A percentile compares a stretch with the other conserved stretches of the same genome.
phyloP scores from a whole-genome alignment of 805 yeast genomes.

The Yarrowia sp. region DNA sequence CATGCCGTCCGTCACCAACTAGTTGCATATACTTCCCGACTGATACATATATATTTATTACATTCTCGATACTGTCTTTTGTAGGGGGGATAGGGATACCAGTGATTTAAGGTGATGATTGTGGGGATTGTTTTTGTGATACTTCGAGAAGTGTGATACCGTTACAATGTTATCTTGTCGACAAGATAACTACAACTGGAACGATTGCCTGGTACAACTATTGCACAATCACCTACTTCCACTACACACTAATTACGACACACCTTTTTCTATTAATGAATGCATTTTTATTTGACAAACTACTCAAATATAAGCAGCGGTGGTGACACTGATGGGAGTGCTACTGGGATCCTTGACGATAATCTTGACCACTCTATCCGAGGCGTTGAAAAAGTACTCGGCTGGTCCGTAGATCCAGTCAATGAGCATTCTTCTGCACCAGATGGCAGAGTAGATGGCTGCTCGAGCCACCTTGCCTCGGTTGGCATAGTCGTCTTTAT shows the following conservation, averaged over 20 bases:
- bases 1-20: conserved; percentile 22
- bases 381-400: conserved; percentile 36
- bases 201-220: no score
- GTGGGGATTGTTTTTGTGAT: no score
- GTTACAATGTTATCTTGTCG: no score
- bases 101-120: neutral
- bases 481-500: conserved; percentile 17
- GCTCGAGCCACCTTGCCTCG: neutral
- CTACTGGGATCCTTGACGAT: conserved; percentile 30
- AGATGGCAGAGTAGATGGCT: conserved; percentile 27
- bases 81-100: neutral
- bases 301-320: conserved; percentile 17
- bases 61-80: conserved; percentile 17
- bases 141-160: no score
- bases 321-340: conserved; percentile 25
- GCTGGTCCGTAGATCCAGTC: conserved; percentile 37
- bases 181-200: no score
- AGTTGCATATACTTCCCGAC: conserved; percentile 5
- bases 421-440: conserved; percentile 32
- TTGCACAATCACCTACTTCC: no score
- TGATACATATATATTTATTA: conserved; percentile 36
- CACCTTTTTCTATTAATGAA: neutral
- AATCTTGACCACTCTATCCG: conserved; percentile 23
- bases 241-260: no score
- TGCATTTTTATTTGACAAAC: neutral